Percentiles rank a stretch among this genome's conserved stretches.
Evolutionary conservation across 495 filamentous ascomycete genomes (phyloP).

Genomic region (Penicillium daleae): DNA sequence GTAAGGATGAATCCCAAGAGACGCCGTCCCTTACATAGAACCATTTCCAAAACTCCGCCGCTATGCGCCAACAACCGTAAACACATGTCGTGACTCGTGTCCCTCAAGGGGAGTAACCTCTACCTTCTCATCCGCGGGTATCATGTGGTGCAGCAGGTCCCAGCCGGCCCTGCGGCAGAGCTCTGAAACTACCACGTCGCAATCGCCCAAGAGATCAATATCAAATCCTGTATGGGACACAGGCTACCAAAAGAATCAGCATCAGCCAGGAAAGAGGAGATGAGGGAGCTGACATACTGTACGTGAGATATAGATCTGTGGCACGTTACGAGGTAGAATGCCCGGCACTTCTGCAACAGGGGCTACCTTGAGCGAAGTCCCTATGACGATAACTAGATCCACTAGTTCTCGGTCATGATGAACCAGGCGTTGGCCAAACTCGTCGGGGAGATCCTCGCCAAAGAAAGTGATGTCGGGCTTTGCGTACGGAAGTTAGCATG

Average conservation of each 20-base stretch:
- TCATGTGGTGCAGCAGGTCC: slow-evolving; percentile 88
- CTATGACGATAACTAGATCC: slow-evolving; percentile 95
- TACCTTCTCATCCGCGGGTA: slow-evolving; percentile 67
- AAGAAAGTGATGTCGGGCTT: slow-evolving; percentile 97
- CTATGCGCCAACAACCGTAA: slow-evolving; percentile 57
- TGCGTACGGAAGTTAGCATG: slow-evolving; percentile 5
- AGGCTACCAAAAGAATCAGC: slow-evolving; percentile 49
- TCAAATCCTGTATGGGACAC: slow-evolving; percentile 92
- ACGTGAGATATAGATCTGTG: slow-evolving; percentile 92
- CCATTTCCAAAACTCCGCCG: slow-evolving; percentile 42
- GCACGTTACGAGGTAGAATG: slow-evolving; percentile 74
- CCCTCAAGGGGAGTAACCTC: slow-evolving; percentile 61
- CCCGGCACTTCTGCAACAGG: slow-evolving; percentile 91
- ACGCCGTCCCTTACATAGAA: slow-evolving; percentile 36
- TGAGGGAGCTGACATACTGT: slow-evolving; percentile 54
- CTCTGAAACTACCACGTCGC: slow-evolving; percentile 88
- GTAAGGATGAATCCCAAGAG: slow-evolving; percentile 20
- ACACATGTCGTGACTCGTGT: slow-evolving; percentile 66
- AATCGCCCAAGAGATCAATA: slow-evolving; percentile 90
- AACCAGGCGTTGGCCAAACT: slow-evolving; percentile 79
- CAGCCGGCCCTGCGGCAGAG: slow-evolving; percentile 84
- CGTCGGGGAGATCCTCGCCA: slow-evolving; percentile 70
- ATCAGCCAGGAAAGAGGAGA: neutral
- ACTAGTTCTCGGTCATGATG: slow-evolving; percentile 77
- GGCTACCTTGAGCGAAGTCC: slow-evolving; percentile 93